These are phyloP conservation scores for Pyrenopolyporus hunteri DNA, from an alignment of 495 filamentous ascomycete species.

Conservation along the genomic window DNA sequence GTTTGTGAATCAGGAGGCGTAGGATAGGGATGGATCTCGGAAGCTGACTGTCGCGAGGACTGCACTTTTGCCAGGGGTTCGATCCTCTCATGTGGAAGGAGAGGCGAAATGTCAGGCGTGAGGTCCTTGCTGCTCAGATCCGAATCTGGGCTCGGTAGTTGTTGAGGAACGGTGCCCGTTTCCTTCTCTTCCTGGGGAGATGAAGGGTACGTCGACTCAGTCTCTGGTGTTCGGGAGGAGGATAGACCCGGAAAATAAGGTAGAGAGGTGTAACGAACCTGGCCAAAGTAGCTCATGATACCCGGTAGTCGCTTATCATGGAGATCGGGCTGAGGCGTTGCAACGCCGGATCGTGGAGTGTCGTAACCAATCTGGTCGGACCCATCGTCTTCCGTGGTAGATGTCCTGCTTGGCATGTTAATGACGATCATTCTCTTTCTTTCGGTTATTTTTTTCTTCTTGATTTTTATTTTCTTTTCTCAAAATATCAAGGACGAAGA, in stretches of 20 bases:
- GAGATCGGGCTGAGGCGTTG: slow-evolving; percentile 86
- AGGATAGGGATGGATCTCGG: slow-evolving; percentile 56
- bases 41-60: slow-evolving; percentile 43
- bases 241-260: slow-evolving; percentile 45
- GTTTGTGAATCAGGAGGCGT: slow-evolving; percentile 64
- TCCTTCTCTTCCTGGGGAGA: slow-evolving; percentile 46
- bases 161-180: slow-evolving; percentile 38
- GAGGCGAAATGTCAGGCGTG: slow-evolving; percentile 55
- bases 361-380: slow-evolving; percentile 81
- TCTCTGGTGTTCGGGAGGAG: slow-evolving; percentile 46
- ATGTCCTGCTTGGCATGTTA: slow-evolving; percentile 57
- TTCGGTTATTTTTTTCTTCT: too few relatives aligned
- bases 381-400: slow-evolving; percentile 67
- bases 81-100: slow-evolving; percentile 57
- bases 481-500: not conserved
- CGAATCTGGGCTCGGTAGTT: slow-evolving; percentile 30
- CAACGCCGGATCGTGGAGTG: slow-evolving; percentile 82
- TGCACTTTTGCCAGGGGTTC: slow-evolving; percentile 44
- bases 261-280: slow-evolving; percentile 82
- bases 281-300: slow-evolving; percentile 92
- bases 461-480: too few relatives aligned
- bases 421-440: slow-evolving; percentile 42
- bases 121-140: slow-evolving; percentile 38
- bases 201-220: slow-evolving; percentile 44
- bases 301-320: slow-evolving; percentile 89